These are phyloP conservation scores for Rhizophlyctis rosea DNA, from an alignment of 192 early-diverging fungal genomes.

Conservation along the genomic window DNA sequence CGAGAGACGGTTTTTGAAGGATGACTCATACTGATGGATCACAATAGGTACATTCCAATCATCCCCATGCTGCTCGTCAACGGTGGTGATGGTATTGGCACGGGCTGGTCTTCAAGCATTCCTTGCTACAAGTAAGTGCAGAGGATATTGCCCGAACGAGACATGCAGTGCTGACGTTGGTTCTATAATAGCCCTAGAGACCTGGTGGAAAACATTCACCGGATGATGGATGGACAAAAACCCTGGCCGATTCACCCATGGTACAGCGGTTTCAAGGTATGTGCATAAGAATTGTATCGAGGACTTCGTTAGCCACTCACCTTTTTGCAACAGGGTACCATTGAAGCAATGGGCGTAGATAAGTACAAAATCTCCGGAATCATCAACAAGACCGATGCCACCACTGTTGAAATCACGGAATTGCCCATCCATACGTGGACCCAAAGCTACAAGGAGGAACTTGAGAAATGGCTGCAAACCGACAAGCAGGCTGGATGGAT, in stretches of 20 bases:
- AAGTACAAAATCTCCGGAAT: conserved; percentile 69
- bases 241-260: conserved; percentile 78
- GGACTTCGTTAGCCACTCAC: neutral
- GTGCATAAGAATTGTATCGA: conserved; percentile 14
- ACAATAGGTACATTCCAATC: conserved; percentile 73
- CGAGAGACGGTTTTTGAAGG: neutral
- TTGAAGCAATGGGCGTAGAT: conserved; percentile 53
- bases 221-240: conserved; percentile 74
- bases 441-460: conserved; percentile 76
- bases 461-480: conserved; percentile 70
- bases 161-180: too few relatives aligned
- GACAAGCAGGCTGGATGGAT: conserved; percentile 71
- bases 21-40: too few relatives aligned
- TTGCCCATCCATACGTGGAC: conserved; percentile 89
- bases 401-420: conserved; percentile 82
- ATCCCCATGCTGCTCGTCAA: conserved; percentile 94
- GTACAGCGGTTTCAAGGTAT: conserved; percentile 81
- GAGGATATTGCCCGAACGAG: too few relatives aligned
- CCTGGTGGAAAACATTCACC: conserved; percentile 79
- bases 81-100: conserved; percentile 93
- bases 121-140: conserved; percentile 61
- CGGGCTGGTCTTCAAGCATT: conserved; percentile 65
- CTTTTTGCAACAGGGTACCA: conserved; percentile 49
- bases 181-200: conserved; percentile 87
- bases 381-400: conserved; percentile 67